A percentile compares a stretch with the other conserved stretches of the same genome.
Evolutionary conservation across 164 flowering plant species (phyloP).

Genomic region (Cinnamomum chago): DNA sequence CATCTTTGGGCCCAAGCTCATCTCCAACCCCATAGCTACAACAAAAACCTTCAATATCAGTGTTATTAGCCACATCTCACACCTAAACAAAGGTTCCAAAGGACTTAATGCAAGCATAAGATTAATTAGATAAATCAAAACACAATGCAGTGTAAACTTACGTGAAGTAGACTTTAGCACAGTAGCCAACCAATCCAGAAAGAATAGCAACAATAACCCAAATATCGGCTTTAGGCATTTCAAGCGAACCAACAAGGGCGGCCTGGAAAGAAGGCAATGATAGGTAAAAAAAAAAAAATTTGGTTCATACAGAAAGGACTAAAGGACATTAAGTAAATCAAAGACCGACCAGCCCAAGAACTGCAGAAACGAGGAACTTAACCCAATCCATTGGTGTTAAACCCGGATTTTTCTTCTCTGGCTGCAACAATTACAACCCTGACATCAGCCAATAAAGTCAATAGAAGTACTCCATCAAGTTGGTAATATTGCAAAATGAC

Average conservation of each 20-base stretch:
- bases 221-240: conserved; percentile 70
- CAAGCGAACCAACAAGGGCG: conserved; percentile 70
- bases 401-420: conserved; percentile 96
- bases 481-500: conserved; percentile 17
- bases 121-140: not conserved
- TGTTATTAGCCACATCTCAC: no score
- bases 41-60: no score
- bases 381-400: conserved; percentile 99
- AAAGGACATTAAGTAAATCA: not conserved
- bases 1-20: no score
- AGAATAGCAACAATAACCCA: conserved; percentile 83
- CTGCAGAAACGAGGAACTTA: conserved; percentile 73
- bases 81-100: no score
- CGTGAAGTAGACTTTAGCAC: conserved; percentile 98
- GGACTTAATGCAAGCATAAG: no score
- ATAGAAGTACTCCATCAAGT: not conserved
- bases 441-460: conserved; percentile 3
- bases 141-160: conserved; percentile 26
- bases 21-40: no score
- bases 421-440: conserved; percentile 37
- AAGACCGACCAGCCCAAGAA: conserved; percentile 81
- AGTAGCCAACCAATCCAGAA: conserved; percentile 80
- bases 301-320: not conserved
- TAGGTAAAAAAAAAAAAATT: not conserved
- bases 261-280: conserved; percentile 2